Conservation (phyloP, 108 stramenopile genomes). For the Cafeteria roenbergensis region DNA sequence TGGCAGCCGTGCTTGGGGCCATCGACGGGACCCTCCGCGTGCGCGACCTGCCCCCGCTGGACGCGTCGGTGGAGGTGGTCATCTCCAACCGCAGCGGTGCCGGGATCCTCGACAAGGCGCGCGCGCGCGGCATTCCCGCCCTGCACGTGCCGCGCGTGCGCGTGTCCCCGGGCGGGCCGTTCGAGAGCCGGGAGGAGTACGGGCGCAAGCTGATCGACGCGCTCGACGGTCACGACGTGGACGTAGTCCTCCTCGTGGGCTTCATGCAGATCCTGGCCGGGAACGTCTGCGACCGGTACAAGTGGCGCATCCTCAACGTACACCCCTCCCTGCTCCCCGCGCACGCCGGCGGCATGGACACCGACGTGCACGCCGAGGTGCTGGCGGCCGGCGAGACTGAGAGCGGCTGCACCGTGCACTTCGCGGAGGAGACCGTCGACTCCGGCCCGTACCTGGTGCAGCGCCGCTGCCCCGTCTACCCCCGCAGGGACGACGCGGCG, state of each 20-base stretch:
- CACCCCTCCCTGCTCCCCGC: slow-evolving; percentile 94
- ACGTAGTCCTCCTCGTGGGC: slow-evolving; percentile 84
- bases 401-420: slow-evolving; percentile 92
- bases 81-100: slow-evolving; percentile 68
- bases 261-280: slow-evolving; percentile 94
- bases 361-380: slow-evolving; percentile 88
- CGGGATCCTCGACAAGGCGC: slow-evolving; percentile 74
- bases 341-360: slow-evolving; percentile 97
- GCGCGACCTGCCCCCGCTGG: slow-evolving; percentile 18
- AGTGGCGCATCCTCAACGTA: slow-evolving; percentile 60
- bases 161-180: too few relatives aligned
- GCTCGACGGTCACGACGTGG: slow-evolving; percentile 72
- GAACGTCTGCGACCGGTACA: slow-evolving; percentile 69
- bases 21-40: slow-evolving; percentile 50
- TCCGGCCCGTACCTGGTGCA: slow-evolving; percentile 88
- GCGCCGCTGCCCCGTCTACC: slow-evolving; percentile 50
- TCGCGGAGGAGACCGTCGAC: slow-evolving; percentile 89
- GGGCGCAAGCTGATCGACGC: slow-evolving; percentile 76
- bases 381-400: slow-evolving; percentile 74
- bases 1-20: slow-evolving; percentile 81
- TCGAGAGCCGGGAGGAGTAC: slow-evolving; percentile 66
- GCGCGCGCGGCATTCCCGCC: slow-evolving; percentile 64
- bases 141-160: slow-evolving; percentile 60
- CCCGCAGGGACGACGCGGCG: slow-evolving; percentile 70
- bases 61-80: slow-evolving; percentile 78